phyloP scores from a whole-genome alignment of 169 alveolate genomes.

The Cyclospora cayetanensis region DNA sequence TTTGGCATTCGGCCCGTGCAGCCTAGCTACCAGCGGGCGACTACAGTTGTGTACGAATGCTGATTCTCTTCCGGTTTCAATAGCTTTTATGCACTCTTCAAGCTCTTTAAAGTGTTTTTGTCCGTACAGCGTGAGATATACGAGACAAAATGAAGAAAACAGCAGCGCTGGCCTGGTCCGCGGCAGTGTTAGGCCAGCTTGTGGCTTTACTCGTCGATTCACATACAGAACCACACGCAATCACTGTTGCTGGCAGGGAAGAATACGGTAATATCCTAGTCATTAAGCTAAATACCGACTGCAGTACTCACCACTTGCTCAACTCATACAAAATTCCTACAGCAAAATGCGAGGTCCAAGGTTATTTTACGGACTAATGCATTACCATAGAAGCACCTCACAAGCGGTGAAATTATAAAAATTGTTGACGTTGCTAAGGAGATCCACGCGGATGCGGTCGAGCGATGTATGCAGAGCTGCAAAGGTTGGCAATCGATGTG shows the following conservation, averaged over 20 bases:
- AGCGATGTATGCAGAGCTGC: background rate
- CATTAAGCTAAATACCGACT: background rate
- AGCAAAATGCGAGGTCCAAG: background rate
- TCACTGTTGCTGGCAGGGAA: background rate
- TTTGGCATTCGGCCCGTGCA: no score
- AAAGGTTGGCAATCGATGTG: background rate
- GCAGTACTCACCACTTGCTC: background rate
- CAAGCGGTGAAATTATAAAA: background rate
- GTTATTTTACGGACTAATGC: background rate
- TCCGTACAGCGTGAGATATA: no score
- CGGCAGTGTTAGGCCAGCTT: conserved; percentile 19
- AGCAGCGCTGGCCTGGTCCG: conserved; percentile 27
- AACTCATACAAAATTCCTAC: background rate
- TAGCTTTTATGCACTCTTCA: no score
- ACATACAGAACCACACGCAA: background rate
- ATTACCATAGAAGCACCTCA: background rate
- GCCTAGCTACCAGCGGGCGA: no score
- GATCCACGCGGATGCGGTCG: background rate
- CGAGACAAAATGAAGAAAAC: no score
- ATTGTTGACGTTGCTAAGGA: background rate
- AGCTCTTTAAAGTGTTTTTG: no score
- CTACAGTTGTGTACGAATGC: no score
- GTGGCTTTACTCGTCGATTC: background rate
- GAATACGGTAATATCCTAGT: background rate
- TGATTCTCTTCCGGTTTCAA: no score